Evolutionary conservation across 129 eudicot genomes (phyloP).

Genomic region (Tagetes erecta): DNA sequence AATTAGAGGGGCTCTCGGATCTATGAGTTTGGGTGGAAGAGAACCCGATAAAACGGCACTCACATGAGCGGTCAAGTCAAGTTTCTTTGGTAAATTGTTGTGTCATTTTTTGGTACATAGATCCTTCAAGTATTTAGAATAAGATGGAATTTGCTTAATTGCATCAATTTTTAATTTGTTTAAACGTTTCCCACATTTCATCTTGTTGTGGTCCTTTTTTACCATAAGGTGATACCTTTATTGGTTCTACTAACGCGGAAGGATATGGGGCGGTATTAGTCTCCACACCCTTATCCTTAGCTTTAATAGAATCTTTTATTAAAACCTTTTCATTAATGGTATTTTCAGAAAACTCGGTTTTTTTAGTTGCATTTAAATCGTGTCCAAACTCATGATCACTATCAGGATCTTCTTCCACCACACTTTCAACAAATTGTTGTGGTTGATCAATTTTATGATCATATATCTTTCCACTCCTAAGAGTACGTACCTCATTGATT

Average conservation of each 20-base stretch:
- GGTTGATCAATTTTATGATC: neutral
- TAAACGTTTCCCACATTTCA: neutral
- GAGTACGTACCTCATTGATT: neutral
- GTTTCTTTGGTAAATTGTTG: neutral
- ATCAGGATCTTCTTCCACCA: neutral
- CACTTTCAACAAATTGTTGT: neutral
- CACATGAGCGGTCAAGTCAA: neutral
- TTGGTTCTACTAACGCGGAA: neutral
- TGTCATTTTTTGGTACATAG: neutral
- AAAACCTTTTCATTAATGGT: too few species aligned
- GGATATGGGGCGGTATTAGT: neutral
- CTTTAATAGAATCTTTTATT: too few species aligned
- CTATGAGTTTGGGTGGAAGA: neutral
- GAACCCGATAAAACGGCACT: neutral
- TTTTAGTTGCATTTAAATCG: too few species aligned
- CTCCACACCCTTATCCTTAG: neutral
- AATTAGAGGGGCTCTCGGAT: neutral
- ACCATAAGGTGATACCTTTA: too few species aligned
- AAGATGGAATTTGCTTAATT: neutral
- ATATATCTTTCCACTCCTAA: neutral
- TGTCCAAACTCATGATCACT: neutral
- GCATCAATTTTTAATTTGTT: constrained; percentile 1
- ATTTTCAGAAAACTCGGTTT: too few species aligned
- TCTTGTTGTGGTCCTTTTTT: neutral
- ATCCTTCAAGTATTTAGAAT: neutral